phyloP scores from a whole-genome alignment of 345 rosid species.

The Heritiera littoralis region DNA sequence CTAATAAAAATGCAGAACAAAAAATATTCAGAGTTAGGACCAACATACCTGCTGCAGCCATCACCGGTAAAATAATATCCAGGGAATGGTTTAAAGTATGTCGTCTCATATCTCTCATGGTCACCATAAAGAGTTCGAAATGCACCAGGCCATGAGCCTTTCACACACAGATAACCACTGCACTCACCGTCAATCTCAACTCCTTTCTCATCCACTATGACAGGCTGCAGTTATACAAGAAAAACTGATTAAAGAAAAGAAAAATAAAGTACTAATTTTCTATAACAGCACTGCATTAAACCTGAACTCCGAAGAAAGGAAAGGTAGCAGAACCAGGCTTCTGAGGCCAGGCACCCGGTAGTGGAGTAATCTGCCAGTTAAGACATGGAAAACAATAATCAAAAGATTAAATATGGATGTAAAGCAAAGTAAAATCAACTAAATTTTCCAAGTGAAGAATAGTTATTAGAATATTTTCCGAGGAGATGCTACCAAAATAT shows the following conservation, averaged over 20 bases:
- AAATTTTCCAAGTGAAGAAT: slow-evolving; percentile 7
- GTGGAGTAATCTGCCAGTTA: slow-evolving; percentile 77
- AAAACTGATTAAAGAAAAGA: slow-evolving; percentile 11
- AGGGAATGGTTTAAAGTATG: slow-evolving; percentile 92
- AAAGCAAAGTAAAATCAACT: background rate
- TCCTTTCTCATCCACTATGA: slow-evolving; percentile 96
- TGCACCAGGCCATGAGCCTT: slow-evolving; percentile 96
- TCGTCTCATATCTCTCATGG: slow-evolving; percentile 97
- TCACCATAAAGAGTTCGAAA: slow-evolving; percentile 96
- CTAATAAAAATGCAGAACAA: background rate
- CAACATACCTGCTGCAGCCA: slow-evolving; percentile 84
- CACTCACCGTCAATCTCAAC: slow-evolving; percentile 92
- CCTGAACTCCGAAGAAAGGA: slow-evolving; percentile 99
- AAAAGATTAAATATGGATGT: slow-evolving; percentile 1
- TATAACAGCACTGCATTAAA: slow-evolving; percentile 28
- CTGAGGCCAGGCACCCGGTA: slow-evolving; percentile 99
- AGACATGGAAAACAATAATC: slow-evolving; percentile 16
- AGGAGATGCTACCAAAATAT: slow-evolving; percentile 7
- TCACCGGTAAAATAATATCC: slow-evolving; percentile 97
- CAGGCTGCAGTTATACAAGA: slow-evolving; percentile 55
- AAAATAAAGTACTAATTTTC: background rate
- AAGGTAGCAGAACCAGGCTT: slow-evolving; percentile 99
- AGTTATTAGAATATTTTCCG: background rate
- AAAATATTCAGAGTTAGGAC: background rate
- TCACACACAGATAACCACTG: slow-evolving; percentile 88